These are phyloP conservation scores for Talaromyces sp. DNA, from an alignment of 2,329 filamentous ascomycete genomes.

Conservation along the genomic window DNA sequence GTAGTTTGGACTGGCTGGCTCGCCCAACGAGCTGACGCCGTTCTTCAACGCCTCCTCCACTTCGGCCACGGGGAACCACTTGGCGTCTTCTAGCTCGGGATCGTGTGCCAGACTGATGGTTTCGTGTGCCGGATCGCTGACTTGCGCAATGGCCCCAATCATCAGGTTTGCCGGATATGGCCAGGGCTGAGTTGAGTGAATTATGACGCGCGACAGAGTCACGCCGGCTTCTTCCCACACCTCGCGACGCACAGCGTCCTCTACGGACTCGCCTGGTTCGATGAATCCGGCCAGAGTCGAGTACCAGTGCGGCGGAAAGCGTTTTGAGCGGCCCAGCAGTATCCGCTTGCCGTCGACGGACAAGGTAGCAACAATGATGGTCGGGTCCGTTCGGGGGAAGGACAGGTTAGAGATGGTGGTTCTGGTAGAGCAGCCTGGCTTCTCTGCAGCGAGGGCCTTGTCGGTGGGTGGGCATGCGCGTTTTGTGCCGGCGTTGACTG, in stretches of 20 bases:
- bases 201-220: slow-evolving; percentile 67
- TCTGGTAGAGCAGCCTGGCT: slow-evolving; percentile 72
- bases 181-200: slow-evolving; percentile 84
- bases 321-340: slow-evolving; percentile 77
- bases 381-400: slow-evolving; percentile 90
- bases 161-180: slow-evolving; percentile 80
- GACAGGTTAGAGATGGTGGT: slow-evolving; percentile 82
- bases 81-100: slow-evolving; percentile 82
- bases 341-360: slow-evolving; percentile 71
- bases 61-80: slow-evolving; percentile 81
- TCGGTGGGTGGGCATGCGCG: slow-evolving; percentile 42
- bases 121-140: slow-evolving; percentile 71
- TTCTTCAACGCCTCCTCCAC: slow-evolving; percentile 66
- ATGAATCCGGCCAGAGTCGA: slow-evolving; percentile 83
- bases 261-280: slow-evolving; percentile 78
- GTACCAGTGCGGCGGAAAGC: slow-evolving; percentile 82
- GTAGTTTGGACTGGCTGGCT: slow-evolving; percentile 60
- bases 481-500: slow-evolving; percentile 40
- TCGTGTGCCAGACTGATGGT: slow-evolving; percentile 78
- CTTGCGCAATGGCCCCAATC: slow-evolving; percentile 82
- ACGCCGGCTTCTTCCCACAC: slow-evolving; percentile 85
- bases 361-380: slow-evolving; percentile 90
- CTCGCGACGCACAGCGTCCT: slow-evolving; percentile 77
- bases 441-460: slow-evolving; percentile 32
- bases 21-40: slow-evolving; percentile 64